Conservation (phyloP, 2,329 filamentous ascomycete species). For the Dothidotthia symphoricarpi region DNA sequence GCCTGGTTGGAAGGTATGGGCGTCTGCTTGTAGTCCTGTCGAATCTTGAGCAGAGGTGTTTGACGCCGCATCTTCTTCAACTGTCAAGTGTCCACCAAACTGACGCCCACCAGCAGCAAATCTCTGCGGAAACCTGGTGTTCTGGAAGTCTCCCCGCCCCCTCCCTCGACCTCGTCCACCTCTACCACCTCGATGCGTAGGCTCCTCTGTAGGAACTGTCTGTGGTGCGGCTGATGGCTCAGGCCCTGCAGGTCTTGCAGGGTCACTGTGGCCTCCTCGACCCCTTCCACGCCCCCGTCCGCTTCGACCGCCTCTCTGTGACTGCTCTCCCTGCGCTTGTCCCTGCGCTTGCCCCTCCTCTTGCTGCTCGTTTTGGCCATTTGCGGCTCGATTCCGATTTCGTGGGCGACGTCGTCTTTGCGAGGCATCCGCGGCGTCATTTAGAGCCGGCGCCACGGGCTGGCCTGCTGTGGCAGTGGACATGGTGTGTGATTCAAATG, state of each 20-base stretch:
- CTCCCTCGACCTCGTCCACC: conserved; percentile 12
- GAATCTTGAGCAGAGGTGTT: conserved; percentile 3
- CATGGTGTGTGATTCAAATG: conserved; percentile 15
- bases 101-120: conserved; percentile 42
- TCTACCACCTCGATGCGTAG: conserved; percentile 11
- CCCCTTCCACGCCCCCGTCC: conserved; percentile 20
- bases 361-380: conserved; percentile 17
- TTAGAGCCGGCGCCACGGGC: conserved; percentile 9
- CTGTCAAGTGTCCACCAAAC: conserved; percentile 52
- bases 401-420: conserved; percentile 23
- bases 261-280: conserved; percentile 13
- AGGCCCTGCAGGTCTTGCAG: conserved; percentile 3
- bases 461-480: conserved; percentile 18
- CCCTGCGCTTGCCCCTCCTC: conserved; percentile 16
- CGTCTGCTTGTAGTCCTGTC: conserved; percentile 49
- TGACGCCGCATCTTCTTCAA: conserved; percentile 23
- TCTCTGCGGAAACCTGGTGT: conserved; percentile 19
- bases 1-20: conserved; percentile 52
- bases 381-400: conserved; percentile 22
- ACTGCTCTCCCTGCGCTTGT: conserved; percentile 12
- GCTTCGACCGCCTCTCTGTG: conserved; percentile 22
- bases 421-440: conserved; percentile 14
- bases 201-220: conserved; percentile 8
- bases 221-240: conserved; percentile 3
- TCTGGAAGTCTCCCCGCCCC: neutral